A percentile compares a stretch with the other conserved stretches of the same genome.
Conservation (phyloP, 495 filamentous ascomycete genomes). For the Xylaria palmicola region DNA sequence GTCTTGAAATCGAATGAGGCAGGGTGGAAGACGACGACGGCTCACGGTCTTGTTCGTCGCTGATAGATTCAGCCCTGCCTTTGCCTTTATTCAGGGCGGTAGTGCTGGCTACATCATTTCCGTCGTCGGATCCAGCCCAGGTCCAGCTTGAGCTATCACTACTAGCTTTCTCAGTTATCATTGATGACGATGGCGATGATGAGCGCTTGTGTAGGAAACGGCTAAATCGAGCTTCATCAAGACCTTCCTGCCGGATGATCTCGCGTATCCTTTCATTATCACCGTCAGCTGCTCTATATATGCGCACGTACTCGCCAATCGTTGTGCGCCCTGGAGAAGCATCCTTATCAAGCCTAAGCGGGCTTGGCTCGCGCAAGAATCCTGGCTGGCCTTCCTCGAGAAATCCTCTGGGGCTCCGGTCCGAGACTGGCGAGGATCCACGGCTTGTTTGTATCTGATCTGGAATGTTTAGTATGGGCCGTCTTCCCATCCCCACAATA, state of each 20-base stretch:
- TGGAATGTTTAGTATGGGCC: conserved; percentile 14
- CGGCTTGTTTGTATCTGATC: conserved; percentile 12
- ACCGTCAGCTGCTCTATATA: conserved; percentile 54
- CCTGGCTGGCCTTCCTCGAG: conserved; percentile 10
- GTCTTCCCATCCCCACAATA: conserved; percentile 19
- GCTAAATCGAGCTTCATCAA: conserved; percentile 12
- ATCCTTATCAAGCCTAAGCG: conserved; percentile 1
- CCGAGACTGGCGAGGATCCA: conserved; percentile 8
- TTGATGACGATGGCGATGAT: conserved; percentile 18
- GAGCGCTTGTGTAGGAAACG: conserved; percentile 10
- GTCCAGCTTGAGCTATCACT: conserved; percentile 34
- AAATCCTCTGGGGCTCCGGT: conserved; percentile 7
- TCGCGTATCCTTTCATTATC: conserved; percentile 58
- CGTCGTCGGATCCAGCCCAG: conserved; percentile 34
- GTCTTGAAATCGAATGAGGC: conserved; percentile 14
- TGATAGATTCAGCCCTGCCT: conserved; percentile 25
- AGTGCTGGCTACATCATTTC: conserved; percentile 17
- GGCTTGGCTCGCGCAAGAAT: conserved; percentile 6
- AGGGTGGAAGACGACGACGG: conserved; percentile 6
- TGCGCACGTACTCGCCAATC: conserved; percentile 50
- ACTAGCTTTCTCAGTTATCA: conserved; percentile 18
- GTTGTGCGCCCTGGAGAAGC: conserved; percentile 18
- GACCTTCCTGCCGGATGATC: conserved; percentile 61
- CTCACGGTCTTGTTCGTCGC: neutral
- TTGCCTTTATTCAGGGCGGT: conserved; percentile 36